phyloP scores from a whole-genome alignment of 768 basidiomycete genomes.

The Fomitopsis pulvina region DNA sequence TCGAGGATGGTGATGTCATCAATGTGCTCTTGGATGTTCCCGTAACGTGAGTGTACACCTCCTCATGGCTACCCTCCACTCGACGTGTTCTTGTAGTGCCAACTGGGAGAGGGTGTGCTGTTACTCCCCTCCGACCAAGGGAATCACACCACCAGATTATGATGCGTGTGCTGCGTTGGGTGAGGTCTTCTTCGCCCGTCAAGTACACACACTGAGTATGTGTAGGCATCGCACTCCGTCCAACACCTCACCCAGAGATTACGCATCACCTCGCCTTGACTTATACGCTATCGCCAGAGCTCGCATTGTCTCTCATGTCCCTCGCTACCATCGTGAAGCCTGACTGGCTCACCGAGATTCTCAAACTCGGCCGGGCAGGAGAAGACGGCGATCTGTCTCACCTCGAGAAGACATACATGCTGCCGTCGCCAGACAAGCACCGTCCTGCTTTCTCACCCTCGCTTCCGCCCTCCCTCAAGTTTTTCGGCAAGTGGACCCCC shows the following conservation, averaged over 20 bases:
- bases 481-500: constrained; percentile 56
- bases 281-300: constrained; percentile 39
- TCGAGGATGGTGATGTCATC: constrained; percentile 51
- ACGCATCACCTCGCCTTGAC: constrained; percentile 62
- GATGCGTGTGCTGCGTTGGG: constrained; percentile 38
- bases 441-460: constrained; percentile 50
- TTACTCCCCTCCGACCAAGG: constrained; percentile 7
- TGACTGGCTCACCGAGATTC: constrained; percentile 60
- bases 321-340: constrained; percentile 53
- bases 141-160: not conserved
- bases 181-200: constrained; percentile 21
- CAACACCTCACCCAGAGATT: constrained; percentile 35
- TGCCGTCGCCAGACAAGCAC: constrained; percentile 49
- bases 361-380: constrained; percentile 40
- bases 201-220: not conserved
- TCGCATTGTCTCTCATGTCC: constrained; percentile 55
- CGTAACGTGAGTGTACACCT: constrained; percentile 37
- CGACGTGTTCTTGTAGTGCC: constrained; percentile 11
- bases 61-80: not conserved
- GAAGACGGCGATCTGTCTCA: constrained; percentile 29
- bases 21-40: constrained; percentile 35
- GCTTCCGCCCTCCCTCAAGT: constrained; percentile 42
- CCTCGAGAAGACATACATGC: constrained; percentile 44
- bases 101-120: constrained; percentile 23
- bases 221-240: constrained; percentile 51